Evolutionary conservation across 306 rosid genomes (phyloP).

Genomic region (Crataegus laevigata): DNA sequence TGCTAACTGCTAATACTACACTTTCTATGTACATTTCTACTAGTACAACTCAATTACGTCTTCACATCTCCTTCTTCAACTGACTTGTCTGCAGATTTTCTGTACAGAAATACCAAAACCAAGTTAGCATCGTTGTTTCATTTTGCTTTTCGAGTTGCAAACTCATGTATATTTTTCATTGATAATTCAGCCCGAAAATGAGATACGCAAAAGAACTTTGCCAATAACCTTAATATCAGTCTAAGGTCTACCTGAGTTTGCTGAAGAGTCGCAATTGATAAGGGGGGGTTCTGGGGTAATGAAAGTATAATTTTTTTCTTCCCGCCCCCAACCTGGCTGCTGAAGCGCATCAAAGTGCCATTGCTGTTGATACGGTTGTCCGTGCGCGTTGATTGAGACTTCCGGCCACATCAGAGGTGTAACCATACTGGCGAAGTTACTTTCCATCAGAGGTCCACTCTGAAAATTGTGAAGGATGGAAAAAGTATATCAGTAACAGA

Average conservation of each 20-base stretch:
- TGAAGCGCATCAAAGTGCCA: conserved; percentile 57
- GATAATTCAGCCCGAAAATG: not conserved
- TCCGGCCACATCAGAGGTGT: conserved; percentile 66
- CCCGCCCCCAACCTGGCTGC: conserved; percentile 67
- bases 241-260: conserved; percentile 64
- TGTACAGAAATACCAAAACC: conserved; percentile 31
- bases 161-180: not conserved
- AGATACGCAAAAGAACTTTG: not conserved
- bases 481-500: conserved; percentile 8
- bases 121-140: not conserved
- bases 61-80: conserved; percentile 88
- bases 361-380: conserved; percentile 72
- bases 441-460: conserved; percentile 52
- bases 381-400: conserved; percentile 43
- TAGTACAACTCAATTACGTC: conserved; percentile 27
- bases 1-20: conserved; percentile 60
- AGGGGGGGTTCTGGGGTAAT: conserved; percentile 70
- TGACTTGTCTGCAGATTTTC: conserved; percentile 73
- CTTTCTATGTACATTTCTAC: conserved; percentile 69
- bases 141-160: not conserved
- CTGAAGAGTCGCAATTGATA: conserved; percentile 62
- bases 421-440: conserved; percentile 47
- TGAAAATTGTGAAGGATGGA: conserved; percentile 24
- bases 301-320: conserved; percentile 56
- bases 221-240: not conserved